Base-by-base conservation (phyloP, 2,329 filamentous ascomycete species). In the Aspergillus viridinutans region DNA sequence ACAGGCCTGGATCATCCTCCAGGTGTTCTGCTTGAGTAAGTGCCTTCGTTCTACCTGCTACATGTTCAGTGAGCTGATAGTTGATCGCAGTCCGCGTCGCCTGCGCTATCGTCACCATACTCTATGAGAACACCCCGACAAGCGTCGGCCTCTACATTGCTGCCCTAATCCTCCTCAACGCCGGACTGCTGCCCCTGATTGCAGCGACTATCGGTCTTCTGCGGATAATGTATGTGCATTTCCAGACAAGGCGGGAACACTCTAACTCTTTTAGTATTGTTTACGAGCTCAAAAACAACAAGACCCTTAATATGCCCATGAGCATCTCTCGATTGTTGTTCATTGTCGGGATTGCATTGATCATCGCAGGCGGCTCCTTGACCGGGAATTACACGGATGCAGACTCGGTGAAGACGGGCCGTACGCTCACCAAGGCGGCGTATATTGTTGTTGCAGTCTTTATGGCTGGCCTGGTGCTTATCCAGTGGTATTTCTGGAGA, bases 171-270 rank as follows among this genome's bases (percentile, higher is more conserved):
- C 59, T 68, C 3, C 53, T 62, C 17, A 66, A 63, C 51, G 57
- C 63, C 8, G 66, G 65, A n/a, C 56, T 66, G 21, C 60, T 67
- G 43, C 66, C 66, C 5, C 58, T 67, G 25, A 63, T 68, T 12
- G 62, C 59, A 10, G 66, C 65, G 17, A 68, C 66, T 7, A 51
- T 67, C 25, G 66, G 64, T 6, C 57, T 64, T 2, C 52, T 67
- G 26, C 61, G 63, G 25, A 62, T 66, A 29, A 64, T 65, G 64
- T 65, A 55, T 57, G 61, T 59, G 17, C 9, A 3, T 14, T 8
- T 23, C 17, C 9, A n/a, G 32, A 20, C 7, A 32, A 14, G 26
- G 2, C 8, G 20, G 21, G 7, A 14, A 9, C 28, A 43, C 1
- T 9, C 48, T 57, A 52, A 58, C 42, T 47, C 14, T 3, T 10